Evolutionary conservation across 2,329 filamentous ascomycete genomes (phyloP), one percentile per base, ranked within the genome.

Genomic region (Colletotrichum euphorbiae): DNA sequence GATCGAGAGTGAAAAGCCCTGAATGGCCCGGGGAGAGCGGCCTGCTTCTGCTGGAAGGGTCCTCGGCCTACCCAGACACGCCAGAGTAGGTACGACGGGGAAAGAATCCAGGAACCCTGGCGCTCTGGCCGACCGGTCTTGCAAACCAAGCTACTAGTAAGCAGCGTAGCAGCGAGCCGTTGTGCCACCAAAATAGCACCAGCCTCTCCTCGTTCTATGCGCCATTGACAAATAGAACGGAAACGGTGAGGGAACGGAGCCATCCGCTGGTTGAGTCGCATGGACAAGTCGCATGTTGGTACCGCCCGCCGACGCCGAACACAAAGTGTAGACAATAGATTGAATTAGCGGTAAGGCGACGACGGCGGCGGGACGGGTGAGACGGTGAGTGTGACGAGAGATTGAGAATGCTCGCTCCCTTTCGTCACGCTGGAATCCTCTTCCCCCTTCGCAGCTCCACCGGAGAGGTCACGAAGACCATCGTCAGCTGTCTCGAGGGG

Each of bases 401-500:
- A 56, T 51, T 63, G 51, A n/a, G 43, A 59, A 57, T 45, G 55
- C 62, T 48, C 21, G 59, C 65, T 45, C 40, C 65, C 54, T 59
- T 64, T 65, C 54, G 61, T 59, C 52, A 65, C 31, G 24, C 19
- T 21, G 52, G 45, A 40, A 52, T 63, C 46, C 51, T 51, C 46
- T 19, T 28, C 31, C 12, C 31, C 51, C 33, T n/a, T n/a, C n/a
- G n/a, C 31, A 54, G 60, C 54, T 65, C 38, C 52, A 62, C 42
- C 2, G 45, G 15, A 58, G 54, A 59, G 65, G 65, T 65, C 65
- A 68, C 61, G 65, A 68, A 65, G 61, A 9, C 28, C 54, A 65
- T 43, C 54, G 54, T 68, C 65, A 68, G 60, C 36, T 68, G 65
- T 68, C 65, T 68, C 61, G 65, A 46, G 38, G 58, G 19, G 54